Conservation (phyloP, 257 asterid genomes). For the Thymus mandschuricus region DNA sequence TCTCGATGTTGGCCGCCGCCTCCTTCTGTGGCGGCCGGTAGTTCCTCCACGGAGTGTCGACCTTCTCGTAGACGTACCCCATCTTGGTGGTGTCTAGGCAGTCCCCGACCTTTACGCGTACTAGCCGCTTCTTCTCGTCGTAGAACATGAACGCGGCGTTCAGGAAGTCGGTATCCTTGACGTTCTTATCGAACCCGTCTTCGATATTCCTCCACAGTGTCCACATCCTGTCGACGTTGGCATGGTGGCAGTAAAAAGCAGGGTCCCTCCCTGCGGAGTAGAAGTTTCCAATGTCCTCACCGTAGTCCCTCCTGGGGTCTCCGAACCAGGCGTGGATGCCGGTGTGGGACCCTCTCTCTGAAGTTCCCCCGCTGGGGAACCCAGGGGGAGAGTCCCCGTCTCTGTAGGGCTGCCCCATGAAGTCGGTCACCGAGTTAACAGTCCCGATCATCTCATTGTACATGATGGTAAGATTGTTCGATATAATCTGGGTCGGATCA, state of each 20-base stretch:
- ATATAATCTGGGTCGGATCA: constrained; percentile 1
- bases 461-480: constrained; percentile 38
- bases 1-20: neutral
- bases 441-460: constrained; percentile 44
- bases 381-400: constrained; percentile 14
- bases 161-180: constrained; percentile 34
- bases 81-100: constrained; percentile 28
- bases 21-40: constrained; percentile 31
- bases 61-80: constrained; percentile 39
- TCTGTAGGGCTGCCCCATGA: neutral
- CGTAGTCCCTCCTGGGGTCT: neutral
- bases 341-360: constrained; percentile 43
- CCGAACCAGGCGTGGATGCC: constrained; percentile 45
- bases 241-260: constrained; percentile 44
- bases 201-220: constrained; percentile 29
- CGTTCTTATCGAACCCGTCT: constrained; percentile 3
- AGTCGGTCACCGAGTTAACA: constrained; percentile 7
- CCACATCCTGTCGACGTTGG: constrained; percentile 52
- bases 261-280: constrained; percentile 44
- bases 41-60: constrained; percentile 43
- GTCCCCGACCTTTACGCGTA: constrained; percentile 39
- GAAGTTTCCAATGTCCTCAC: constrained; percentile 52
- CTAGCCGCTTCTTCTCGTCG: constrained; percentile 47
- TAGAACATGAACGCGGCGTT: constrained; percentile 43
- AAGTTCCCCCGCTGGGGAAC: constrained; percentile 35